Evolutionary conservation across 768 basidiomycete genomes (phyloP).

Genomic region (Amanita brunnescens): DNA sequence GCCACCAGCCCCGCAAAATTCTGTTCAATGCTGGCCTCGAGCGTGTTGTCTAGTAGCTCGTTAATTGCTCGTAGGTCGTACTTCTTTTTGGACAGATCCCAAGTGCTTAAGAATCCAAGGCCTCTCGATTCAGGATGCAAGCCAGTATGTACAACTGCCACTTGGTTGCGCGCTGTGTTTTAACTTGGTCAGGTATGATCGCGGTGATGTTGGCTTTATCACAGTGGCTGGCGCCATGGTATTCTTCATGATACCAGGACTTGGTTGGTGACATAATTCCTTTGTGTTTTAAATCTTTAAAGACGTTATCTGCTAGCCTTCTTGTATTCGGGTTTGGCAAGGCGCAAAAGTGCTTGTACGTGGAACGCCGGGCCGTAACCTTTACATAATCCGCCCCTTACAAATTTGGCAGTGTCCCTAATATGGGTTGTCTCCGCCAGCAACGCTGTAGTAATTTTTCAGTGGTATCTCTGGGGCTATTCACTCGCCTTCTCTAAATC

Average conservation of each 20-base stretch:
- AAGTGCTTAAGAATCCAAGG: neutral
- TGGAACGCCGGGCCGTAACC: neutral
- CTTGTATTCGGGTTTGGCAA: slow-evolving; percentile 63
- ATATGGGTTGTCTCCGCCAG: slow-evolving; percentile 68
- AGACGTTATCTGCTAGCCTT: slow-evolving; percentile 38
- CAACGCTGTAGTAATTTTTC: slow-evolving; percentile 70
- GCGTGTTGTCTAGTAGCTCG: neutral
- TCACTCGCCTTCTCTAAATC: slow-evolving; percentile 75
- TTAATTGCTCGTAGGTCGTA: neutral
- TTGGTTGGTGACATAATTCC: slow-evolving; percentile 35
- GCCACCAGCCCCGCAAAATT: neutral
- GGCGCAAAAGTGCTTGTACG: slow-evolving; percentile 55
- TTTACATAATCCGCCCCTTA: too few species aligned
- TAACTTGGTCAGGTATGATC: slow-evolving; percentile 42
- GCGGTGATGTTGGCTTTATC: slow-evolving; percentile 67
- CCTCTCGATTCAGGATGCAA: neutral
- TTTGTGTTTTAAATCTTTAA: neutral
- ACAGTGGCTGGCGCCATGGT: slow-evolving; percentile 63
- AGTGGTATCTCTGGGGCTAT: slow-evolving; percentile 71
- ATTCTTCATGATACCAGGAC: slow-evolving; percentile 69
- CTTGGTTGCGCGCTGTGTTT: neutral
- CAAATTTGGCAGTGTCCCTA: slow-evolving; percentile 40
- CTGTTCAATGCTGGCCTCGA: neutral
- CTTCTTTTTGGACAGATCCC: neutral
- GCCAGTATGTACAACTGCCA: neutral